phyloP scores from a whole-genome alignment of 2,329 filamentous ascomycete genomes.

The Teratosphaeria pseudoeucalypti region DNA sequence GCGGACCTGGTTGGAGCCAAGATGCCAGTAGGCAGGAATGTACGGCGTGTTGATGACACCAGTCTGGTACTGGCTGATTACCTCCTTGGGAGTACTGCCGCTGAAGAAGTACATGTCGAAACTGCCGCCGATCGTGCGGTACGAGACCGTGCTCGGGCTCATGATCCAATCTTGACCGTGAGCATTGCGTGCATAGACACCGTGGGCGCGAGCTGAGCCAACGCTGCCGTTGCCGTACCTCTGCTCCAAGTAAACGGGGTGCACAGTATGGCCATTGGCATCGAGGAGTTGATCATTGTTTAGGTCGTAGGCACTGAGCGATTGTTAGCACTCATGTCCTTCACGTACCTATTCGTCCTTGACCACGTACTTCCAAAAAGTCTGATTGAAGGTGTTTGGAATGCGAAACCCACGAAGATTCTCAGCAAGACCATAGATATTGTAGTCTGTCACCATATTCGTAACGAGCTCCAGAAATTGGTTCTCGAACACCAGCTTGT shows the following conservation, averaged over 20 bases:
- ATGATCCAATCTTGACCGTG: constrained; percentile 26
- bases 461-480: constrained; percentile 68
- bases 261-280: constrained; percentile 21
- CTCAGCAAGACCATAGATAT: constrained; percentile 61
- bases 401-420: background rate
- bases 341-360: background rate
- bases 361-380: background rate
- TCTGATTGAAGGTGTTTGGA: background rate
- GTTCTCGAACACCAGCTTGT: constrained; percentile 60
- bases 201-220: constrained; percentile 10
- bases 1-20: constrained; percentile 74
- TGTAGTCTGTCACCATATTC: constrained; percentile 54
- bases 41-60: constrained; percentile 59
- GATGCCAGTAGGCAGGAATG: constrained; percentile 55
- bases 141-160: constrained; percentile 16
- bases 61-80: constrained; percentile 57
- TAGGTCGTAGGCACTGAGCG: constrained; percentile 15
- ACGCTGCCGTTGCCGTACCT: constrained; percentile 13
- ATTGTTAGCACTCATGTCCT: background rate
- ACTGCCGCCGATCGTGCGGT: constrained; percentile 22
- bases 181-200: constrained; percentile 25
- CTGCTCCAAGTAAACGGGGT: constrained; percentile 25
- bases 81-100: constrained; percentile 50
- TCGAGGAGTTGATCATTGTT: constrained; percentile 16
- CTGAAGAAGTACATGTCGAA: constrained; percentile 55